phyloP scores from a whole-genome alignment of 2,329 filamentous ascomycete species.

The Arthroderma sp. region DNA sequence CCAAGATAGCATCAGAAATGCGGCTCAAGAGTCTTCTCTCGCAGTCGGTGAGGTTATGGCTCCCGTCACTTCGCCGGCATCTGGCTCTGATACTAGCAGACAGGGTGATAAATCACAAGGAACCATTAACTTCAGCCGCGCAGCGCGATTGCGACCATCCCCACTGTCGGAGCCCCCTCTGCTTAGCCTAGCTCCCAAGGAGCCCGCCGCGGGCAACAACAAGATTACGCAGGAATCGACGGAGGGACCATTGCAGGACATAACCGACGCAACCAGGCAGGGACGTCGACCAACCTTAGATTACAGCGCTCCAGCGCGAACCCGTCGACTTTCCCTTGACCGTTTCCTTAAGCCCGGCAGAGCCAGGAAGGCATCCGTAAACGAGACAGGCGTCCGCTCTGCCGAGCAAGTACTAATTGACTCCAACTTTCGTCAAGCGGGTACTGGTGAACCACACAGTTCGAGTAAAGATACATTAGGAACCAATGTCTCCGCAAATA shows the following conservation, averaged over 20 bases:
- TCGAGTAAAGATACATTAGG: background rate
- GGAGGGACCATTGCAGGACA: background rate
- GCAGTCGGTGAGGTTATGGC: background rate
- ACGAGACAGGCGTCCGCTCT: background rate
- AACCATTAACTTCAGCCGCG: background rate
- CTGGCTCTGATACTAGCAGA: background rate
- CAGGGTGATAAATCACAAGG: background rate
- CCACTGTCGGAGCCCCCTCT: constrained; percentile 1
- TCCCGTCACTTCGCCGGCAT: background rate
- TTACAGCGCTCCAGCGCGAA: background rate
- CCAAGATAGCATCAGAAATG: background rate
- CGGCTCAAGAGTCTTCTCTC: background rate
- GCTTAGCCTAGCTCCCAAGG: background rate
- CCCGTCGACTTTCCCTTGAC: constrained; percentile 7
- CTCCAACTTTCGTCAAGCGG: background rate
- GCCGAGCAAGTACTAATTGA: background rate
- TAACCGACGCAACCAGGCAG: background rate
- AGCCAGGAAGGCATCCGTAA: constrained; percentile 6
- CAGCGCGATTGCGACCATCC: background rate
- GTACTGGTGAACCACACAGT: no score
- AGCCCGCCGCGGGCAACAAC: background rate
- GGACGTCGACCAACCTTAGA: background rate
- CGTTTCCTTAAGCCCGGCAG: constrained; percentile 9
- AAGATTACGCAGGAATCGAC: background rate
- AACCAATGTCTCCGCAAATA: background rate